phyloP scores from a whole-genome alignment of 2,329 filamentous ascomycete genomes.

The Xylariaceae sp. region DNA sequence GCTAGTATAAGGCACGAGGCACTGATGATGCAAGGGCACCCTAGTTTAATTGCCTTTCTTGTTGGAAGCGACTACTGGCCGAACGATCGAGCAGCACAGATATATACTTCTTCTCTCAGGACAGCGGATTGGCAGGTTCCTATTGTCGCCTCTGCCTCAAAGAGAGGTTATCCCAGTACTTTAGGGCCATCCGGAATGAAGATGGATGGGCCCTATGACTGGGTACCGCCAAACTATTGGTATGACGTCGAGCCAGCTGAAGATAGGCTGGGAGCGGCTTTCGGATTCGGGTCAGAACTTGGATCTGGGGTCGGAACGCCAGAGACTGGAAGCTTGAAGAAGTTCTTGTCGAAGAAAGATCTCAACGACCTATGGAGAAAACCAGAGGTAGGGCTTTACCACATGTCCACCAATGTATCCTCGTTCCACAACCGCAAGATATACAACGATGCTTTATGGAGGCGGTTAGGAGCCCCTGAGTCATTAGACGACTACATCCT shows the following conservation, averaged over 20 bases:
- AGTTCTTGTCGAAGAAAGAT: constrained; percentile 49
- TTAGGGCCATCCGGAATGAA: constrained; percentile 59
- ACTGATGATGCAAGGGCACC: constrained; percentile 55
- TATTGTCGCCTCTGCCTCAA: constrained; percentile 54
- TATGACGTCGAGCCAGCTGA: constrained; percentile 40
- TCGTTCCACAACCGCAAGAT: constrained; percentile 53
- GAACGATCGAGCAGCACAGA: constrained; percentile 49
- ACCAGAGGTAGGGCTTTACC: constrained; percentile 51
- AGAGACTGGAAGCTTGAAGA: constrained; percentile 48
- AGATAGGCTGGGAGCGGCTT: constrained; percentile 50
- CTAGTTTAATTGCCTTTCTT: constrained; percentile 54
- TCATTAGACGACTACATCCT: constrained; percentile 55
- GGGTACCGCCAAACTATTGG: constrained; percentile 64
- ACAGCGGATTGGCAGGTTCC: constrained; percentile 53
- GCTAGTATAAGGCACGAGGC: constrained; percentile 57
- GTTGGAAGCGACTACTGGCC: constrained; percentile 63
- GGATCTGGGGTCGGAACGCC: constrained; percentile 61
- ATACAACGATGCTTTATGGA: constrained; percentile 54
- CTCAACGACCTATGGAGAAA: constrained; percentile 53
- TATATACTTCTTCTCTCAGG: constrained; percentile 50
- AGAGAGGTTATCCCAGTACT: constrained; percentile 47
- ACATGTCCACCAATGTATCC: constrained; percentile 55
- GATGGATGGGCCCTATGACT: constrained; percentile 65
- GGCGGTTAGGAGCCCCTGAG: constrained; percentile 47
- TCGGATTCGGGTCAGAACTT: constrained; percentile 61